These are phyloP conservation scores for Orbilia blumenaviensis DNA, from an alignment of 2,329 filamentous ascomycete genomes.

Conservation along the genomic window DNA sequence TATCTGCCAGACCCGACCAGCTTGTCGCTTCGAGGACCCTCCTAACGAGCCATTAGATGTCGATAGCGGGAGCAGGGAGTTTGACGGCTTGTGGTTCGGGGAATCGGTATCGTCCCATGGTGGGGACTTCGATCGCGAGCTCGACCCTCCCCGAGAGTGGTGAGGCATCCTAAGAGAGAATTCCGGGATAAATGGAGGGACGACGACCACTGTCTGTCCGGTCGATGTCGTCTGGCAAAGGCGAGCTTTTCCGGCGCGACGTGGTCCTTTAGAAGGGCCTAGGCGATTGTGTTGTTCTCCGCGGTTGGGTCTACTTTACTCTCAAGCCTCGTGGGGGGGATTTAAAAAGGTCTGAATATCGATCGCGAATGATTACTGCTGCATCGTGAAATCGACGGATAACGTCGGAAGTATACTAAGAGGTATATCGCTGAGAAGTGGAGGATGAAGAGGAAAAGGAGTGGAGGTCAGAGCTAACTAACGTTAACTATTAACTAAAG, in stretches of 20 bases:
- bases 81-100: constrained; percentile 8
- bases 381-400: not conserved
- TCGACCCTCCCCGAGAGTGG: constrained; percentile 37
- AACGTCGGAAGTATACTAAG: not conserved
- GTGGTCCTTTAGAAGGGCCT: not conserved
- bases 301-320: not conserved
- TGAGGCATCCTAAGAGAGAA: constrained; percentile 17
- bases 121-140: constrained; percentile 39
- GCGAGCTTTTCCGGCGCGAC: constrained; percentile 7
- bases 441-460: not conserved
- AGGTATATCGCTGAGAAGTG: not conserved
- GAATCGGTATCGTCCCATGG: constrained; percentile 41
- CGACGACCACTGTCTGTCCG: not conserved
- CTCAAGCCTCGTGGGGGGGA: no score
- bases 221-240: not conserved
- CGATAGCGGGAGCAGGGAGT: constrained; percentile 36
- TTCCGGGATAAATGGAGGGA: not conserved
- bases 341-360: no score
- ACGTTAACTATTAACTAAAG: not conserved
- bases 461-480: not conserved
- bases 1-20: constrained; percentile 52
- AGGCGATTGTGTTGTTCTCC: not conserved
- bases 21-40: constrained; percentile 19
- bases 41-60: constrained; percentile 26
- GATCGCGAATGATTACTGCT: not conserved